Percentiles rank a stretch among this genome's conserved stretches.
phyloP scores from a whole-genome alignment of 495 filamentous ascomycete genomes.

The Penicillium macrosclerotiorum region DNA sequence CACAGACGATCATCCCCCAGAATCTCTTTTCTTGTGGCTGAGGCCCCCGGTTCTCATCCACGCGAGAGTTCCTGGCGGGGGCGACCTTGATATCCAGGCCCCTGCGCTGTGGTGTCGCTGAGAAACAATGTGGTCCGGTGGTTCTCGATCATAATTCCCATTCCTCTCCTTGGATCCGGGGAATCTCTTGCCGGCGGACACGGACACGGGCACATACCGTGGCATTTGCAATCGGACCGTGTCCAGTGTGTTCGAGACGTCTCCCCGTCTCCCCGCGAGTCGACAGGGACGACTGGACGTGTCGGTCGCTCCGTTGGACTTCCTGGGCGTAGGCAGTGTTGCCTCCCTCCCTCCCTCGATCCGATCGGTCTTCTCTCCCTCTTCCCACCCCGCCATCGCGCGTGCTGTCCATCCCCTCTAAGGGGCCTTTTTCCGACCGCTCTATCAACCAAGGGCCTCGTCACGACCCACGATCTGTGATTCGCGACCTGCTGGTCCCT shows the following conservation, averaged over 20 bases:
- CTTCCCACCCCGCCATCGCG: neutral
- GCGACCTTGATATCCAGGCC: conserved; percentile 3
- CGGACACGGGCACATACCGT: conserved; percentile 17
- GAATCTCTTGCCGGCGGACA: conserved; percentile 11
- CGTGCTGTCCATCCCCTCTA: neutral
- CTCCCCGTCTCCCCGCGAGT: conserved; percentile 2
- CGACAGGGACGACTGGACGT: conserved; percentile 13
- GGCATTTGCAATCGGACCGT: conserved; percentile 21
- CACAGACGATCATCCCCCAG: neutral
- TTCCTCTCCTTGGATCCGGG: conserved; percentile 18
- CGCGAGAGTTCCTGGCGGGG: conserved; percentile 8
- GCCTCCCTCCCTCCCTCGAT: conserved; percentile 3
- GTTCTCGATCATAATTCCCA: conserved; percentile 29
- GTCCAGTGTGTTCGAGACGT: too few relatives aligned
- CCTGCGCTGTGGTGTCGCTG: conserved; percentile 15
- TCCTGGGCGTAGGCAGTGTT: conserved; percentile 9
- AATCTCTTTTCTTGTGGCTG: conserved; percentile 1
- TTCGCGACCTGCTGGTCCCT: conserved; percentile 5
- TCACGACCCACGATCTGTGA: neutral
- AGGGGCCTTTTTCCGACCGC: too few relatives aligned
- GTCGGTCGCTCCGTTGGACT: conserved; percentile 12
- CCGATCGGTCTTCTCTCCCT: neutral
- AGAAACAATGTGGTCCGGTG: conserved; percentile 40
- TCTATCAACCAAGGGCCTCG: too few relatives aligned
- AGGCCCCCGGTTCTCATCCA: conserved; percentile 5